Conservation (phyloP, 192 early-diverging fungal genomes). For the Allomyces macrogynus region DNA sequence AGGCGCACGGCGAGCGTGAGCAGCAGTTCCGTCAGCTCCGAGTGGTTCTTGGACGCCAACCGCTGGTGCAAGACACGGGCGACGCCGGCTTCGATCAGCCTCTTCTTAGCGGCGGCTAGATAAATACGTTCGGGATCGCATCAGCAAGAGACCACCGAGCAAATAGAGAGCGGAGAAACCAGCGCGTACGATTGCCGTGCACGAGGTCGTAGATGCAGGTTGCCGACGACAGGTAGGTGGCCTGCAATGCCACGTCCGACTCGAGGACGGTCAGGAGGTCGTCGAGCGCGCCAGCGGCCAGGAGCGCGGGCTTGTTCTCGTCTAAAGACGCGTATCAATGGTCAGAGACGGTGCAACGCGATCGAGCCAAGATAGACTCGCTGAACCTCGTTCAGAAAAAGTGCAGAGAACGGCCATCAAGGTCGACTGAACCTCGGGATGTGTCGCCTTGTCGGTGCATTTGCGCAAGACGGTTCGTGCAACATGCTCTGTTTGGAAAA, state of each 20-base stretch:
- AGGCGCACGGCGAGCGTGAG: not conserved
- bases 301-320: not conserved
- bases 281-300: not conserved
- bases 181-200: not conserved
- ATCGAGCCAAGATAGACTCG: too few species aligned
- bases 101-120: not conserved
- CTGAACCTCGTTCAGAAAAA: not conserved
- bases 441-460: not conserved
- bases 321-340: too few species aligned
- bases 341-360: too few species aligned
- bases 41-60: not conserved
- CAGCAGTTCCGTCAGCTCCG: not conserved
- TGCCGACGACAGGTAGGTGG: not conserved
- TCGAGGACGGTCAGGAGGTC: not conserved
- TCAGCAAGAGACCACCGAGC: too few species aligned
- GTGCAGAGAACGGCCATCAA: not conserved
- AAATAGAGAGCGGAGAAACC: too few species aligned
- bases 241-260: not conserved
- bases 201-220: not conserved
- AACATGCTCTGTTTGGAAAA: not conserved
- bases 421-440: not conserved
- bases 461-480: not conserved
- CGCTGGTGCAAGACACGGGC: not conserved
- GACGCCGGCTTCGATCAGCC: not conserved
- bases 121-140: not conserved